Evolutionary conservation across 2,329 filamentous ascomycete species (phyloP).

Genomic region (Tolypocladium tropicale): DNA sequence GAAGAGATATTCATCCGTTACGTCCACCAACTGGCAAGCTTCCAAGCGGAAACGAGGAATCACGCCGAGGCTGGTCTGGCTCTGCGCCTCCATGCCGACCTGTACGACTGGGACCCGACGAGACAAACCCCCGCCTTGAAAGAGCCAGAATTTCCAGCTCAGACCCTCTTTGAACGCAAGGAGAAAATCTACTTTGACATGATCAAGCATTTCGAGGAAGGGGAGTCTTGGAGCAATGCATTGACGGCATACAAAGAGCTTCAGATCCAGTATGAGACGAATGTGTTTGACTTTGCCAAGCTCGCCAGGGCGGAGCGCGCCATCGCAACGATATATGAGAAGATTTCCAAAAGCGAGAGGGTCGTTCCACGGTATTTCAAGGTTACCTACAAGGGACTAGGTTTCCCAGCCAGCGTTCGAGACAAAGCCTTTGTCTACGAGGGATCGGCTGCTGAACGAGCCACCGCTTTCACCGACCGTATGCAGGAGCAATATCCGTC

Average conservation of each 20-base stretch:
- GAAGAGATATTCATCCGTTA: slow-evolving; percentile 96
- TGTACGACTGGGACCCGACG: slow-evolving; percentile 82
- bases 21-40: slow-evolving; percentile 76
- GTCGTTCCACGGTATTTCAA: slow-evolving; percentile 80
- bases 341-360: slow-evolving; percentile 71
- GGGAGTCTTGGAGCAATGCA: slow-evolving; percentile 87
- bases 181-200: slow-evolving; percentile 89
- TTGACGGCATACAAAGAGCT: slow-evolving; percentile 84
- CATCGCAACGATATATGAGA: slow-evolving; percentile 87
- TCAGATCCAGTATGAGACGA: slow-evolving; percentile 81
- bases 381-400: slow-evolving; percentile 79
- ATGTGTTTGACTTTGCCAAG: slow-evolving; percentile 84
- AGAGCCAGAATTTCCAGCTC: slow-evolving; percentile 70
- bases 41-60: slow-evolving; percentile 68
- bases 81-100: slow-evolving; percentile 78
- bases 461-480: slow-evolving; percentile 75
- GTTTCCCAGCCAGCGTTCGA: slow-evolving; percentile 69
- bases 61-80: slow-evolving; percentile 82
- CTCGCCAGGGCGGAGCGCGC: slow-evolving; percentile 80
- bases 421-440: slow-evolving; percentile 94
- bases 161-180: slow-evolving; percentile 85
- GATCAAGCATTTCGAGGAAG: slow-evolving; percentile 89
- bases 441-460: slow-evolving; percentile 64
- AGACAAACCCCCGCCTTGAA: slow-evolving; percentile 53
- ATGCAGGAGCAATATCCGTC: slow-evolving; percentile 86